phyloP scores from a whole-genome alignment of 1,284 basidiomycete species.

The Ustilago curta region DNA sequence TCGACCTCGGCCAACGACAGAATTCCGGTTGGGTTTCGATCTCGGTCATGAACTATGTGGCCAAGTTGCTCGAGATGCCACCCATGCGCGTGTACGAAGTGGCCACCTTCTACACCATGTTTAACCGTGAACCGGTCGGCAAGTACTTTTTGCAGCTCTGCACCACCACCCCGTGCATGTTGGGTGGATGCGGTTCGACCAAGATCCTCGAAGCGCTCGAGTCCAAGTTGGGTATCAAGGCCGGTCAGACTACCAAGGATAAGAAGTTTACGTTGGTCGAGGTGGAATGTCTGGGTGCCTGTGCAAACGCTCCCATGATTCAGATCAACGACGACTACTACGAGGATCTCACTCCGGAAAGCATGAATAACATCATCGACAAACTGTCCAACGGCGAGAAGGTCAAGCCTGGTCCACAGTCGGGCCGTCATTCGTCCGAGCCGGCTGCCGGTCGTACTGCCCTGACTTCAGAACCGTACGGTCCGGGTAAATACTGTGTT shows the following conservation, averaged over 20 bases:
- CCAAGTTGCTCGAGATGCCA: conserved; percentile 86
- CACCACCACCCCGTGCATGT: conserved; percentile 98
- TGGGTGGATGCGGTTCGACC: conserved; percentile 84
- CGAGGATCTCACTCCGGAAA: conserved; percentile 94
- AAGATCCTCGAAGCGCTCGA: conserved; percentile 89
- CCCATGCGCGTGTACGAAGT: conserved; percentile 99
- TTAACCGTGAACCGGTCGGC: conserved; percentile 83
- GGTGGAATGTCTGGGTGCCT: conserved; percentile 96
- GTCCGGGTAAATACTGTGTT: conserved; percentile 87
- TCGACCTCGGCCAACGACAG: conserved; percentile 95
- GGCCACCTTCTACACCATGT: conserved; percentile 99
- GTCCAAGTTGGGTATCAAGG: conserved; percentile 82
- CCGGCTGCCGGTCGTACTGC: conserved; percentile 82
- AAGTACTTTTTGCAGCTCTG: conserved; percentile 96
- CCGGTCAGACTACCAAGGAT: conserved; percentile 91
- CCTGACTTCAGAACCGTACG: conserved; percentile 87
- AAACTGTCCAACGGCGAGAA: conserved; percentile 86
- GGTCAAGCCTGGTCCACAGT: conserved; percentile 92
- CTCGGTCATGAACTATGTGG: conserved; percentile 98
- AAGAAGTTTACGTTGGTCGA: conserved; percentile 97
- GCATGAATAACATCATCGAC: conserved; percentile 87
- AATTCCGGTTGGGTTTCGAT: conserved; percentile 99
- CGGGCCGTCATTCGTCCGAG: conserved; percentile 84
- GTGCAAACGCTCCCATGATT: conserved; percentile 99
- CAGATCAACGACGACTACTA: conserved; percentile 97